These are phyloP conservation scores for Aspergillus baeticus DNA, from an alignment of 495 filamentous ascomycete genomes.

Conservation along the genomic window DNA sequence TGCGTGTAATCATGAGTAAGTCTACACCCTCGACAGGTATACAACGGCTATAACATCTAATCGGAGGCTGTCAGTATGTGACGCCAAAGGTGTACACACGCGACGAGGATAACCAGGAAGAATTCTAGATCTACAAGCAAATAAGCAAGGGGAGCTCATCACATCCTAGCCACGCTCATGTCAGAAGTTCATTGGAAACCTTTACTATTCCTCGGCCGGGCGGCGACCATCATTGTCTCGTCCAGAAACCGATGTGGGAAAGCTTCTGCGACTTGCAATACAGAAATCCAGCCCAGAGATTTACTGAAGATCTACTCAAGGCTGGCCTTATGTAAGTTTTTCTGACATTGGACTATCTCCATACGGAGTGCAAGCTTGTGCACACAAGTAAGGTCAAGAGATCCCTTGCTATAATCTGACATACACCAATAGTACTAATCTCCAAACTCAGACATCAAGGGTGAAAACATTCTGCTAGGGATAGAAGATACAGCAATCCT, in stretches of 20 bases:
- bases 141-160: conserved; percentile 17
- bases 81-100: conserved; percentile 40
- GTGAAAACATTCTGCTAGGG: conserved; percentile 42
- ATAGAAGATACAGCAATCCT: conserved; percentile 38
- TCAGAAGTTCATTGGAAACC: conserved; percentile 27
- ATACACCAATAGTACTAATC: neutral
- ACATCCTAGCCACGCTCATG: conserved; percentile 27
- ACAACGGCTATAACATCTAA: no score
- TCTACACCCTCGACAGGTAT: neutral
- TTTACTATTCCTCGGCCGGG: conserved; percentile 29
- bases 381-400: conserved; percentile 30
- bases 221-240: conserved; percentile 35
- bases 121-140: conserved; percentile 28
- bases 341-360: conserved; percentile 44
- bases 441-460: conserved; percentile 36
- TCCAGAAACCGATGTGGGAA: conserved; percentile 41
- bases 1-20: conserved; percentile 47
- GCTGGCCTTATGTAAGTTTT: conserved; percentile 31
- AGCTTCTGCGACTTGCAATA: conserved; percentile 34
- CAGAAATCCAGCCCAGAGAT: conserved; percentile 26
- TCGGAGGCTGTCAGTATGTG: conserved; percentile 38
- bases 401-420: neutral
- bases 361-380: conserved; percentile 49
- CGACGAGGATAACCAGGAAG: conserved; percentile 21
- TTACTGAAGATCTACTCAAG: conserved; percentile 33